Evolutionary conservation across 306 rosid species (phyloP).

Genomic region (Prunus davidiana): DNA sequence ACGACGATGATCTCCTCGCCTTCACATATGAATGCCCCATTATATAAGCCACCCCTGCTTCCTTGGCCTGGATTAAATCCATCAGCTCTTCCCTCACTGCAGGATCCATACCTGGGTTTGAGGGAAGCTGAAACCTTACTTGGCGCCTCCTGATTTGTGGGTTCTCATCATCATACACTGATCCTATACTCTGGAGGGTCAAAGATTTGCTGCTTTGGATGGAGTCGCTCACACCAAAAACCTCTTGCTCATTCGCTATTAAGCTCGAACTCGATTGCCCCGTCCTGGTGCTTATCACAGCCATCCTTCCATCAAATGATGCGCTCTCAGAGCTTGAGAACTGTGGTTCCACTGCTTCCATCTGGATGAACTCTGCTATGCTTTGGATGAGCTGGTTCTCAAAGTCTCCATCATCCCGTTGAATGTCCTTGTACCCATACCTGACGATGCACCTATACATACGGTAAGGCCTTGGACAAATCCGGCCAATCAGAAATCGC

Average conservation of each 20-base stretch:
- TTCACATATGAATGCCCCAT: conserved; percentile 86
- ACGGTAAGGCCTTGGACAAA: conserved; percentile 76
- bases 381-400: conserved; percentile 80
- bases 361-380: conserved; percentile 77
- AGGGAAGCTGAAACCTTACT: conserved; percentile 66
- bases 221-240: conserved; percentile 33
- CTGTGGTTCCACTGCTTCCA: conserved; percentile 79
- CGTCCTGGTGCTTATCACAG: conserved; percentile 63
- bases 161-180: conserved; percentile 64
- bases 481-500: conserved; percentile 77
- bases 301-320: conserved; percentile 79
- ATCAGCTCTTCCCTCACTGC: conserved; percentile 67
- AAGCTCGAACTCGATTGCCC: conserved; percentile 43
- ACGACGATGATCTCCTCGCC: conserved; percentile 77
- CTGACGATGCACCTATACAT: conserved; percentile 85
- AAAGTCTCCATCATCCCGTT: conserved; percentile 72
- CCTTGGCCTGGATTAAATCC: conserved; percentile 80
- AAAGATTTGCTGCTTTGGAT: conserved; percentile 61
- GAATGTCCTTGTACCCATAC: conserved; percentile 86
- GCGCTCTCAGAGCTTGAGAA: conserved; percentile 51
- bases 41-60: conserved; percentile 80
- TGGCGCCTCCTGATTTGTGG: conserved; percentile 53
- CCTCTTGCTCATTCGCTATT: conserved; percentile 47
- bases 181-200: conserved; percentile 59
- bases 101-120: conserved; percentile 48